Evolutionary conservation across 2,329 filamentous ascomycete genomes (phyloP).

Genomic region (Volutella citrinella): DNA sequence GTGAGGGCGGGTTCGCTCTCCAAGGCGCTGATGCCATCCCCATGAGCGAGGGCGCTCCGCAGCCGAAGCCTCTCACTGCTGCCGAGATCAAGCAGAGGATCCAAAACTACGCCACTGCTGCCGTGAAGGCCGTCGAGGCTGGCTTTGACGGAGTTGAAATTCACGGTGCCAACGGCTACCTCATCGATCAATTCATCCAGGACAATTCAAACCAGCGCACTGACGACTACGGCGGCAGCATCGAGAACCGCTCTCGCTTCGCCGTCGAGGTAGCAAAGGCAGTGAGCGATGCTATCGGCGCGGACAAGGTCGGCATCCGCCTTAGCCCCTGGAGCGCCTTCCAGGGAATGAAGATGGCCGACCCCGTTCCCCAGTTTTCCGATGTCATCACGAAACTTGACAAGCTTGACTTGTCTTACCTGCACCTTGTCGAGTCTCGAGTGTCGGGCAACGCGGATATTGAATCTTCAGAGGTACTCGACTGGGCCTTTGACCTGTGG

Average conservation of each 20-base stretch:
- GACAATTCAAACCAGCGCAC: slow-evolving; percentile 44
- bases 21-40: no score
- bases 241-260: slow-evolving; percentile 47
- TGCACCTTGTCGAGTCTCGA: slow-evolving; percentile 6
- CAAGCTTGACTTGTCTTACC: not conserved
- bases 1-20: no score
- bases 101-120: not conserved
- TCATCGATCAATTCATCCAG: slow-evolving; percentile 45
- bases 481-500: slow-evolving; percentile 1
- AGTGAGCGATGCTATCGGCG: slow-evolving; percentile 40
- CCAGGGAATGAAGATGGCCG: slow-evolving; percentile 58
- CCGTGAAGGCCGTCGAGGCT: slow-evolving; percentile 50
- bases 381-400: not conserved
- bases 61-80: no score
- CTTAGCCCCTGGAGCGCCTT: slow-evolving; percentile 56
- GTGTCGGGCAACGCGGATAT: not conserved
- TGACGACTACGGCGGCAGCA: slow-evolving; percentile 46
- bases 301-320: slow-evolving; percentile 50
- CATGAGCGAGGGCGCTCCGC: no score
- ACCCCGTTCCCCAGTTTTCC: slow-evolving; percentile 58
- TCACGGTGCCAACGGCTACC: slow-evolving; percentile 54
- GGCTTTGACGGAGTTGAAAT: slow-evolving; percentile 68
- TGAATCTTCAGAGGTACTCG: not conserved
- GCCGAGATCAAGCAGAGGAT: no score
- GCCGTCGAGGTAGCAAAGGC: slow-evolving; percentile 15